These are phyloP conservation scores for Stephanodiscus triporus DNA, from an alignment of 108 stramenopile species.

Conservation along the genomic window DNA sequence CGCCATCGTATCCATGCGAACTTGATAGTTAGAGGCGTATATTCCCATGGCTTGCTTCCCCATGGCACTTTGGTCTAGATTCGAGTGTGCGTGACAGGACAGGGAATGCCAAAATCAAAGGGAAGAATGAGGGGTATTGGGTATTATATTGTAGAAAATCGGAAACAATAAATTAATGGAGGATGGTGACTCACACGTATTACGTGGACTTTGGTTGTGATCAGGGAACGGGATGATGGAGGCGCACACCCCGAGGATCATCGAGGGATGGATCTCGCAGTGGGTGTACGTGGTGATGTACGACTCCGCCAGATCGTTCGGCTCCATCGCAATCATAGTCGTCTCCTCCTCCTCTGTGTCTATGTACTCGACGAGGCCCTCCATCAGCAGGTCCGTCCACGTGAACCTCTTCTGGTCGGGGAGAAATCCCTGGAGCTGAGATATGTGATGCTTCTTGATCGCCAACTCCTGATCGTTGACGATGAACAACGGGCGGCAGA, in stretches of 20 bases:
- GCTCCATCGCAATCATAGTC: conserved; percentile 98
- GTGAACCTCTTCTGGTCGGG: conserved; percentile 79
- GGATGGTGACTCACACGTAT: conserved; percentile 96
- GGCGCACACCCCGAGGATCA: conserved; percentile 95
- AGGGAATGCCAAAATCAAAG: not conserved
- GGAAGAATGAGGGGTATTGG: not conserved
- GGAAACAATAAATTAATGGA: conserved; percentile 47
- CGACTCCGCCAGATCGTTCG: conserved; percentile 87
- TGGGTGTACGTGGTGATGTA: conserved; percentile 98
- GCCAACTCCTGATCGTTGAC: conserved; percentile 84
- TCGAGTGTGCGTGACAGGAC: not conserved
- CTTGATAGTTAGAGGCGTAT: conserved; percentile 95
- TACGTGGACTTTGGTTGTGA: conserved; percentile 99
- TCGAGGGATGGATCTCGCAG: conserved; percentile 99
- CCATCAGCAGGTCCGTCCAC: conserved; percentile 91
- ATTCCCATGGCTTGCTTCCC: conserved; percentile 98
- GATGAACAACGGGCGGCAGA: conserved; percentile 97
- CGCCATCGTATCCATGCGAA: conserved; percentile 99
- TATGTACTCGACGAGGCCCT: conserved; percentile 96
- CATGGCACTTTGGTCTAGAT: conserved; percentile 70
- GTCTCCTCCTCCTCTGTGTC: conserved; percentile 99
- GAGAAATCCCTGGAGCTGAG: conserved; percentile 70
- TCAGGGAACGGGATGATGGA: conserved; percentile 99
- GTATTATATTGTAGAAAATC: not conserved
- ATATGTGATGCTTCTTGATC: conserved; percentile 87